Percentiles rank a stretch among this genome's conserved stretches.
Conservation (phyloP, 2,329 filamentous ascomycete species). For the Davidsoniella eucalypti region DNA sequence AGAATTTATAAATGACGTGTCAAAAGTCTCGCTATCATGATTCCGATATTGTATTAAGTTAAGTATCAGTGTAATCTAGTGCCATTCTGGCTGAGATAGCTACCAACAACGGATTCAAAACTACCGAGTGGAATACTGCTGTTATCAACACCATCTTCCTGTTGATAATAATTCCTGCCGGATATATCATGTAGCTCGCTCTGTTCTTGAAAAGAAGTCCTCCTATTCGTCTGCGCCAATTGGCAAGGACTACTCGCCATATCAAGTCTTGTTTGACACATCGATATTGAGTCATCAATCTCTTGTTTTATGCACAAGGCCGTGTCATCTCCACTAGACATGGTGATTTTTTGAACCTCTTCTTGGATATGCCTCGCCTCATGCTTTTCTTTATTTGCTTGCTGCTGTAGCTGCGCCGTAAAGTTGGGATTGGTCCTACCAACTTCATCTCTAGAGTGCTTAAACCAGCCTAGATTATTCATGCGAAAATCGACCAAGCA, state of each 20-base stretch:
- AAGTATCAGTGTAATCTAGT: too few relatives aligned
- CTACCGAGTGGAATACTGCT: too few relatives aligned
- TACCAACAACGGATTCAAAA: too few relatives aligned
- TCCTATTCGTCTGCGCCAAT: too few relatives aligned
- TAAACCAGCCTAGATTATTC: slow-evolving; percentile 76
- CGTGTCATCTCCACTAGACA: too few relatives aligned
- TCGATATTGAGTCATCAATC: background rate
- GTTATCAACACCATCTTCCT: slow-evolving; percentile 35
- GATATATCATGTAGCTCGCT: slow-evolving; percentile 27
- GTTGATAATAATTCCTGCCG: slow-evolving; percentile 45
- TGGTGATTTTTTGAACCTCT: slow-evolving; percentile 19
- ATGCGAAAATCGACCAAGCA: slow-evolving; percentile 77
- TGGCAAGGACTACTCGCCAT: too few relatives aligned
- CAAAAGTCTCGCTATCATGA: too few relatives aligned
- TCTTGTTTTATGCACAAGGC: too few relatives aligned
- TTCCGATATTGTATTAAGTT: too few relatives aligned
- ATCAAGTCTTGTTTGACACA: background rate
- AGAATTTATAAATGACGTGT: too few relatives aligned
- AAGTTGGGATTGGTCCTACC: slow-evolving; percentile 39
- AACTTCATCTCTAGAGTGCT: slow-evolving; percentile 39
- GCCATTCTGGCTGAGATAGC: too few relatives aligned
- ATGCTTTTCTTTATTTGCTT: slow-evolving; percentile 41
- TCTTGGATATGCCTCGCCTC: slow-evolving; percentile 20
- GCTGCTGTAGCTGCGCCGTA: slow-evolving; percentile 38
- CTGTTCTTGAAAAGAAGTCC: background rate